Base-by-base conservation (phyloP, 768 basidiomycete species). In the Gyrodon lividus region DNA sequence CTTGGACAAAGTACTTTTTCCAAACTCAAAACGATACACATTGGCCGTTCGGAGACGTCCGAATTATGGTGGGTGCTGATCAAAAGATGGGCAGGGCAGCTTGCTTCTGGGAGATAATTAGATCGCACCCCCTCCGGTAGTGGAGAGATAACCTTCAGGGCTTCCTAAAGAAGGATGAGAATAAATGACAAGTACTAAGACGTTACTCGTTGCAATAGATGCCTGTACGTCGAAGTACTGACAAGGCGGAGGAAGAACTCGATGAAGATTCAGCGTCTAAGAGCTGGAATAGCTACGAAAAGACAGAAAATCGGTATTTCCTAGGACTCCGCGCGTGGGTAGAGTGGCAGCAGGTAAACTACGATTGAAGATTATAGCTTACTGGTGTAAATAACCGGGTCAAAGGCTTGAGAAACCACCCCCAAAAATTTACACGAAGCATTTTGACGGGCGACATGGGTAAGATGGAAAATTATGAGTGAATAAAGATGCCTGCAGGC, bases 261-360 rank as follows among this genome's bases (percentile, higher is more conserved):
- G 37, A 46, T 37, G 46, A 44, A 31, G 43, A 20, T 22, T 46
- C 33, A 13, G 50, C 43, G 48, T 42, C 24, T 17, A 7, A 26
- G 24, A 19, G 38, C n/a, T n/a, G n/a, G n/a, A n/a, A n/a, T 19
- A 28, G 10, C 24, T 49, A 43, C 17, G 22, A 24, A 34, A 46
- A 5, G 45, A n/a, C 5, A 28, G 34, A 46, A 39, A 30, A 19
- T 22, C 10, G 40, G 26, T 44, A 53, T 55, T 43, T 63, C 65
- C 67, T 63, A 62, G 67, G 67, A 67, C 60, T 62, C 66, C 67
- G 67, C 61, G 66, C 61, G 57, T 54, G 61, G 47, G 55, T 41
- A 23, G 37, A 40, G 43, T 41, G 12, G 35, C n/a, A n/a, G n/a
- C n/a, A 47, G 26, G 33, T 48, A 44, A n/a, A 26, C 39, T 17